Conservation (phyloP, 371 early-diverging fungal species). For the Dinochytrium kinnereticum region DNA sequence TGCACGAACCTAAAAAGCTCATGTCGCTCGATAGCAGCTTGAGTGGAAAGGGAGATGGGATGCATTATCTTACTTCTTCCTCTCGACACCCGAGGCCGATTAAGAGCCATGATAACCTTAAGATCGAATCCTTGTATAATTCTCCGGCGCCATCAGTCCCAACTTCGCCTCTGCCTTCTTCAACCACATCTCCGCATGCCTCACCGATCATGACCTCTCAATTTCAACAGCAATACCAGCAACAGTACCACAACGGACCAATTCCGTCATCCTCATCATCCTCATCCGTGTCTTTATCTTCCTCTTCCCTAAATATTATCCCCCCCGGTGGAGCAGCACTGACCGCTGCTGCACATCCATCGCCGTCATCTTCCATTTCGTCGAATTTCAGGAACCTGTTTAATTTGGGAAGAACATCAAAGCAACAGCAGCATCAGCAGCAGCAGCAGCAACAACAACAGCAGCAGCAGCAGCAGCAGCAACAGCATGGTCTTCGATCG, state of each 20-base stretch:
- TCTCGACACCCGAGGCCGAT: neutral
- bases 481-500: neutral
- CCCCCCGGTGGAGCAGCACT: constrained; percentile 13
- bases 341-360: neutral
- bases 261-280: neutral
- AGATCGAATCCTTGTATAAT: neutral
- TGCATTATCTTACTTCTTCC: neutral
- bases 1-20: neutral
- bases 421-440: constrained; percentile 12
- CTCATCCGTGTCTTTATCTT: neutral
- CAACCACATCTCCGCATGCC: constrained; percentile 1
- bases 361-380: neutral
- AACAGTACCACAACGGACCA: neutral
- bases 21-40: neutral
- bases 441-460: neutral
- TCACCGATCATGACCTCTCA: constrained; percentile 7
- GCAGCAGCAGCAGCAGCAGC: constrained; percentile 9
- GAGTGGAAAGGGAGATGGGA: neutral
- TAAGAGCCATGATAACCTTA: constrained; percentile 1
- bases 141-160: neutral
- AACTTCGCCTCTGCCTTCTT: neutral
- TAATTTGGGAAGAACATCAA: neutral
- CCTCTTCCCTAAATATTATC: neutral
- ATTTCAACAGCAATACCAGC: neutral
- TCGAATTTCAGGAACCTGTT: constrained; percentile 4